Conservation (phyloP, 306 rosid genomes). For the Delonix regia region DNA sequence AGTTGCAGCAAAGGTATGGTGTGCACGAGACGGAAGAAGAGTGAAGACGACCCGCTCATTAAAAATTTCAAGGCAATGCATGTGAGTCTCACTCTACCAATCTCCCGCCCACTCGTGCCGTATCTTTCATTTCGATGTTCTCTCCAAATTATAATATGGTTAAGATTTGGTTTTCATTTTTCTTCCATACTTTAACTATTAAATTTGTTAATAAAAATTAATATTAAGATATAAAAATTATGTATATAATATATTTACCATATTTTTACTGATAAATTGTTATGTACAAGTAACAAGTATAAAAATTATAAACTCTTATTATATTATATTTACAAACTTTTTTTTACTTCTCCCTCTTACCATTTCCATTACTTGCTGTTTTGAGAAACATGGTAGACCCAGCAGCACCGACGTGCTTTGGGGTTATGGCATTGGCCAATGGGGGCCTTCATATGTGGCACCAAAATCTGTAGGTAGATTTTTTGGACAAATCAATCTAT, state of each 20-base stretch:
- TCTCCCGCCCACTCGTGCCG: not conserved
- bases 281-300: too few species aligned
- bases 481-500: not conserved
- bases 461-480: not conserved
- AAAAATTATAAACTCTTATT: too few species aligned
- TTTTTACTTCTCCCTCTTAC: too few species aligned
- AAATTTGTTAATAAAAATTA: too few species aligned
- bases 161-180: not conserved
- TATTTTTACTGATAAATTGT: too few species aligned
- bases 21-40: not conserved
- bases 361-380: too few species aligned
- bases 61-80: constrained; percentile 4
- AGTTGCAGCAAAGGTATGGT: not conserved
- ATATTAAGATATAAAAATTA: too few species aligned
- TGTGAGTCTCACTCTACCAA: constrained; percentile 18
- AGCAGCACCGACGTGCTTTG: not conserved
- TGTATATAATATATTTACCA: too few species aligned
- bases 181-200: too few species aligned
- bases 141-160: not conserved
- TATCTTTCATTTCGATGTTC: not conserved
- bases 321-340: too few species aligned
- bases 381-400: not conserved
- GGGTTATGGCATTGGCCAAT: not conserved
- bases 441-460: not conserved
- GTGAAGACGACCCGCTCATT: not conserved